These are phyloP conservation scores for Fusarium sp. DNA, from an alignment of 2,329 filamentous ascomycete species.

Conservation along the genomic window DNA sequence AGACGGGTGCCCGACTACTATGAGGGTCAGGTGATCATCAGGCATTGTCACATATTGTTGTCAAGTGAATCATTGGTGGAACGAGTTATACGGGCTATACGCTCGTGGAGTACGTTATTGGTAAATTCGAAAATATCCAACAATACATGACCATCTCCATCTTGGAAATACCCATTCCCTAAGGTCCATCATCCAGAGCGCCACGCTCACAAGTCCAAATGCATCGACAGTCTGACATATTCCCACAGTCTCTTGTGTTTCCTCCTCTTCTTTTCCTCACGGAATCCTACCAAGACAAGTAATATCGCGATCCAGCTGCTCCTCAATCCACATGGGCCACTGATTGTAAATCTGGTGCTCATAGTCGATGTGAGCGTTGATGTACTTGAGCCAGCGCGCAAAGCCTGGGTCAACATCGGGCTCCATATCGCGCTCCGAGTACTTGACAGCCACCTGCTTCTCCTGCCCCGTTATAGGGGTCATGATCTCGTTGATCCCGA, in stretches of 20 bases:
- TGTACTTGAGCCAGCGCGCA: constrained; percentile 62
- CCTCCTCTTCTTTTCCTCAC: background rate
- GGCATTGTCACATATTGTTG: background rate
- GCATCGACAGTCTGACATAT: background rate
- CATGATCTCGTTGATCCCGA: constrained; percentile 67
- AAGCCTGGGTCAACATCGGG: constrained; percentile 57
- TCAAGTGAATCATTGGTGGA: background rate
- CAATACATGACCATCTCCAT: background rate
- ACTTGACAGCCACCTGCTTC: constrained; percentile 44
- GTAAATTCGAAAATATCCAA: background rate
- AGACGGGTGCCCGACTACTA: background rate
- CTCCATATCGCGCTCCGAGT: constrained; percentile 36
- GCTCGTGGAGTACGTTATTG: background rate
- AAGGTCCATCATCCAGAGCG: constrained; percentile 6
- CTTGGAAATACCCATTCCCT: background rate
- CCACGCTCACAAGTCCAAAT: constrained; percentile 16
- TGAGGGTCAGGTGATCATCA: background rate
- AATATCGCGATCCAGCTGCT: constrained; percentile 59
- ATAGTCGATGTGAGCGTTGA: constrained; percentile 61
- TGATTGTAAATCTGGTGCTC: constrained; percentile 61
- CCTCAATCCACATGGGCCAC: constrained; percentile 68
- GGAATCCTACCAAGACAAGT: constrained; percentile 57
- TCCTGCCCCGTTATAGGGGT: constrained; percentile 59
- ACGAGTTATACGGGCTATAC: background rate
- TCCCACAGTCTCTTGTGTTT: background rate